phyloP scores from a whole-genome alignment of 2,329 filamentous ascomycete species.

The Talaromyces sp. region DNA sequence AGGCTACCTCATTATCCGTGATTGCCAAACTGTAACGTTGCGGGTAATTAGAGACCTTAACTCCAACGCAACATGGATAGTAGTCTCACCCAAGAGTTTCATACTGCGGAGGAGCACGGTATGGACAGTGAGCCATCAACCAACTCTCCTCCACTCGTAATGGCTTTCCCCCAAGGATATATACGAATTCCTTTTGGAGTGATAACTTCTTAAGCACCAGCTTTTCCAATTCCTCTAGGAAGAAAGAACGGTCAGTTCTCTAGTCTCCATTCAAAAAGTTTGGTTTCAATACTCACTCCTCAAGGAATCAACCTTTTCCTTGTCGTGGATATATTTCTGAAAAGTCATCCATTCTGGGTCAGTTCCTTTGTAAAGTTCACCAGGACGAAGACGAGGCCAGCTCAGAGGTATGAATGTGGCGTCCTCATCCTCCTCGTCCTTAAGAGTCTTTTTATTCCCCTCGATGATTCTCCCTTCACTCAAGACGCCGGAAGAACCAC shows the following conservation, averaged over 20 bases:
- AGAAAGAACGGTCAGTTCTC: background rate
- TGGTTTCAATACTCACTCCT: conserved; percentile 29
- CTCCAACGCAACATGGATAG: background rate
- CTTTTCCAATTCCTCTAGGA: conserved; percentile 55
- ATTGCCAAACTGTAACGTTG: conserved; percentile 24
- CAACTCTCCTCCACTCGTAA: conserved; percentile 51
- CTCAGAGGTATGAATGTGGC: conserved; percentile 59
- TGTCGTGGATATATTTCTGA: conserved; percentile 53
- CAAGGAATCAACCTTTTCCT: conserved; percentile 45
- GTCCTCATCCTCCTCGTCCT: conserved; percentile 36
- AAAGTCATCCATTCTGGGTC: conserved; percentile 63
- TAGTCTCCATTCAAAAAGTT: background rate
- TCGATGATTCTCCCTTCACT: background rate
- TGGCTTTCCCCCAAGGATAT: conserved; percentile 44
- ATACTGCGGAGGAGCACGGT: conserved; percentile 55
- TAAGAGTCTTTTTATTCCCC: background rate
- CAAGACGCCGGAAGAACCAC: conserved; percentile 3
- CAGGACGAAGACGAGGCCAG: conserved; percentile 37
- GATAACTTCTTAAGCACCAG: conserved; percentile 53
- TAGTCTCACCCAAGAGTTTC: conserved; percentile 54
- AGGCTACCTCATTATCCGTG: conserved; percentile 22
- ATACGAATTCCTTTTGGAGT: conserved; percentile 14
- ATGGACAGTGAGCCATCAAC: conserved; percentile 59
- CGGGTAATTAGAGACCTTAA: background rate
- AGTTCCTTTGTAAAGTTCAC: conserved; percentile 27